These are phyloP conservation scores for Artomyces pyxidatus DNA, from an alignment of 768 basidiomycete species.

Conservation along the genomic window DNA sequence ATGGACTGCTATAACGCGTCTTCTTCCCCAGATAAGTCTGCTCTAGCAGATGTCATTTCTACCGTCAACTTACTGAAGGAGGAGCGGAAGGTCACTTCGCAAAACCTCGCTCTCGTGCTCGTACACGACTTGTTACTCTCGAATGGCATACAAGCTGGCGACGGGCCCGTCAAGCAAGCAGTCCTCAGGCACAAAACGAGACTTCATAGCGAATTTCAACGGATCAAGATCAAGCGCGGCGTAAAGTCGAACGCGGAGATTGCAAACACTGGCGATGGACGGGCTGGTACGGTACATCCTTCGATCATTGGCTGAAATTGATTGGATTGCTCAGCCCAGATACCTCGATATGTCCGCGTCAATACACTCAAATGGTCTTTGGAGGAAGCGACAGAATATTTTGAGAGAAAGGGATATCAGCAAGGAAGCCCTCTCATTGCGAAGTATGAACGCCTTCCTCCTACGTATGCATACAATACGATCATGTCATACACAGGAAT, in stretches of 20 bases:
- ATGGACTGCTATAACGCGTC: neutral
- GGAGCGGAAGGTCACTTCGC: slow-evolving; percentile 72
- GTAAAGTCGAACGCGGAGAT: slow-evolving; percentile 57
- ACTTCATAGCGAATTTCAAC: slow-evolving; percentile 78
- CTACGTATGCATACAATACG: too few relatives aligned
- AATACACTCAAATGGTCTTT: slow-evolving; percentile 66
- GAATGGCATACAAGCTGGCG: slow-evolving; percentile 80
- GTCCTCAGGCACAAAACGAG: slow-evolving; percentile 85
- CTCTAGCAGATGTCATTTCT: slow-evolving; percentile 62
- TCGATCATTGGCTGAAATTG: neutral
- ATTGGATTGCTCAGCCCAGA: slow-evolving; percentile 36
- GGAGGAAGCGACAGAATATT: slow-evolving; percentile 52
- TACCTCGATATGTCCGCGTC: slow-evolving; percentile 81
- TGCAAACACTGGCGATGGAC: slow-evolving; percentile 48
- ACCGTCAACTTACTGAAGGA: slow-evolving; percentile 59
- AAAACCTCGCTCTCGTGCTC: slow-evolving; percentile 74
- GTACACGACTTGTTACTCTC: slow-evolving; percentile 86
- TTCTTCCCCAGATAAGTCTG: slow-evolving; percentile 56
- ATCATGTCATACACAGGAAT: too few relatives aligned
- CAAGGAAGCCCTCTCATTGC: slow-evolving; percentile 38
- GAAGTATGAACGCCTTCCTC: neutral
- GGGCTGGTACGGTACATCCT: slow-evolving; percentile 45
- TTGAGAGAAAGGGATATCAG: slow-evolving; percentile 48
- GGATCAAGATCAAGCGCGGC: slow-evolving; percentile 71
- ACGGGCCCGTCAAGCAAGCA: slow-evolving; percentile 86